phyloP scores from a whole-genome alignment of 1,139 yeast genomes.

The Debaryomyces udenii region DNA sequence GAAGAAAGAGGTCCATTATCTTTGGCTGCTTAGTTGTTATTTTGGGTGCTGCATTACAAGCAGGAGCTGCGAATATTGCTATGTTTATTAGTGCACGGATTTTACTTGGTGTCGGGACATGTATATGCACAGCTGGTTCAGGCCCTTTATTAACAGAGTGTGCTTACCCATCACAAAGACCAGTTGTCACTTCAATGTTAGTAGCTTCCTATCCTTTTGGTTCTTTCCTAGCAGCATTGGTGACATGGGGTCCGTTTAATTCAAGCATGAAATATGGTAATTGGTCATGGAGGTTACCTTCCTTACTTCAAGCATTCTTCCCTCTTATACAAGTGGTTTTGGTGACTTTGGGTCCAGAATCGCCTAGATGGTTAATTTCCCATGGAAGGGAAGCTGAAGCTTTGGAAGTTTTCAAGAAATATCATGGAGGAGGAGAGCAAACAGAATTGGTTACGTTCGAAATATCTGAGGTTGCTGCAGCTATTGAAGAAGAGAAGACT shows the following conservation, averaged over 20 bases:
- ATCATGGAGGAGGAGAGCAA: constrained; percentile 40
- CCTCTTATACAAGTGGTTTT: constrained; percentile 34
- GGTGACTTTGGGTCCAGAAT: constrained; percentile 49
- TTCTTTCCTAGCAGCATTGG: constrained; percentile 17
- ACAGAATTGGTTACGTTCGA: constrained; percentile 37
- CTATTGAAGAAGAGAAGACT: constrained; percentile 27
- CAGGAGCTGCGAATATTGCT: constrained; percentile 35
- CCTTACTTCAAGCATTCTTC: constrained; percentile 3
- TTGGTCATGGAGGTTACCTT: constrained; percentile 18
- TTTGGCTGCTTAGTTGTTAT: constrained; percentile 14
- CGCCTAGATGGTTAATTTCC: constrained; percentile 47
- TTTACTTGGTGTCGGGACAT: constrained; percentile 41
- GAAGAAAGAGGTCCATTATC: not conserved
- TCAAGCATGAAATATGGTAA: constrained; percentile 12
- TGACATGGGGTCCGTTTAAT: constrained; percentile 17
- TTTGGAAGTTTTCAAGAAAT: constrained; percentile 42
- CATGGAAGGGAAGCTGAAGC: constrained; percentile 41
- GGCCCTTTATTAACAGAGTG: constrained; percentile 36
- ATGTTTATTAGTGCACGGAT: constrained; percentile 42
- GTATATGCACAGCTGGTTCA: constrained; percentile 28
- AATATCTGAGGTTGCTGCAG: constrained; percentile 37
- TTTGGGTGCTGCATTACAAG: constrained; percentile 45
- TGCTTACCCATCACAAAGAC: constrained; percentile 22
- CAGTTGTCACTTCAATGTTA: constrained; percentile 18
- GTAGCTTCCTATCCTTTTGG: constrained; percentile 21